Conservation (phyloP, 805 yeast genomes). For the Saturnispora kantuleensis region DNA sequence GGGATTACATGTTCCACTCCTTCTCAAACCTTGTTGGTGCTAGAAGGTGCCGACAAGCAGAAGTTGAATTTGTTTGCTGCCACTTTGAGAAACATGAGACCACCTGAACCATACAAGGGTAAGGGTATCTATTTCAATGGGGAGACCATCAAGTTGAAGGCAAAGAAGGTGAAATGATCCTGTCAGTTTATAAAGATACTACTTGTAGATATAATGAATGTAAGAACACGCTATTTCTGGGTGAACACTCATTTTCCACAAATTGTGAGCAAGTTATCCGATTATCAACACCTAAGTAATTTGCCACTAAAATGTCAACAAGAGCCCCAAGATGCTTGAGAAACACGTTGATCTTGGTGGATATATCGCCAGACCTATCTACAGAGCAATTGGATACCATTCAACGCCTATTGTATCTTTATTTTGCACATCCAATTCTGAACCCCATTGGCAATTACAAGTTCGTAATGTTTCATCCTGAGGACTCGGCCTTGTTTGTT, state of each 20-base stretch:
- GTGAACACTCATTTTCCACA: too few species aligned
- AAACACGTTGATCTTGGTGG: neutral
- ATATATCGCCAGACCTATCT: neutral
- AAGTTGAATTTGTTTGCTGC: conserved; percentile 85
- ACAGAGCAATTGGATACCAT: neutral
- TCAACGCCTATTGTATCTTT: conserved; percentile 1
- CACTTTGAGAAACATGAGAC: conserved; percentile 70
- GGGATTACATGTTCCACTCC: conserved; percentile 71
- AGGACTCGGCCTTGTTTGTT: neutral
- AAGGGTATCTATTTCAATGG: conserved; percentile 90
- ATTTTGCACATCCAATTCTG: conserved; percentile 2
- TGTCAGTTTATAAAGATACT: neutral
- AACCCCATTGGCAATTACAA: neutral
- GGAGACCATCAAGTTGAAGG: conserved; percentile 85
- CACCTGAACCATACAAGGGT: conserved; percentile 98
- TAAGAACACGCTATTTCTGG: neutral
- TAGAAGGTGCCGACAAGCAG: conserved; percentile 85
- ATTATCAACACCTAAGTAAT: too few species aligned
- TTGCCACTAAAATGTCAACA: conserved; percentile 1
- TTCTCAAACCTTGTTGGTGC: conserved; percentile 70
- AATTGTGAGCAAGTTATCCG: too few species aligned
- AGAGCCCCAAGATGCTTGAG: neutral
- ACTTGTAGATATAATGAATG: conserved; percentile 5
- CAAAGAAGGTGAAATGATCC: conserved; percentile 78
- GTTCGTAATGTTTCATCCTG: conserved; percentile 1